Percentiles rank a stretch among this genome's conserved stretches.
Evolutionary conservation across 129 eudicot species (phyloP).

Genomic region (Chrysanthemum seticuspe): DNA sequence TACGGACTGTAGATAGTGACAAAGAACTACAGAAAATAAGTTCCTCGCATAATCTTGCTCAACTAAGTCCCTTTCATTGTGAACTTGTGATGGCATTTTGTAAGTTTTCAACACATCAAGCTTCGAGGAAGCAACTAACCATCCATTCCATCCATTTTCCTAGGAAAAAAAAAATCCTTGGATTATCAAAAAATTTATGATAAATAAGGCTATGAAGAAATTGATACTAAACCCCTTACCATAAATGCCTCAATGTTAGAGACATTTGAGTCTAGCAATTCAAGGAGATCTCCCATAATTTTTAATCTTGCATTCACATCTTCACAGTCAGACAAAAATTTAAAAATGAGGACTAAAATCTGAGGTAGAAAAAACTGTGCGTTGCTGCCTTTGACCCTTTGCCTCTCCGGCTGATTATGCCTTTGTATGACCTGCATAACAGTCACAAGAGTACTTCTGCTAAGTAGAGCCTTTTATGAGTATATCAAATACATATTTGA

Average conservation of each 20-base stretch:
- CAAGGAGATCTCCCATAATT: slow-evolving; percentile 76
- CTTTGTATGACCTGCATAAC: slow-evolving; percentile 73
- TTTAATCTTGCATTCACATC: slow-evolving; percentile 61
- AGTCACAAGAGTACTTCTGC: slow-evolving; percentile 13
- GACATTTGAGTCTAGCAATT: slow-evolving; percentile 86
- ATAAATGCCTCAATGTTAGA: slow-evolving; percentile 86
- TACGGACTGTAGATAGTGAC: slow-evolving; percentile 58
- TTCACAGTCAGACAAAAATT: slow-evolving; percentile 73
- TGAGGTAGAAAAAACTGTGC: slow-evolving; percentile 89
- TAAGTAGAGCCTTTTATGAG: slow-evolving; percentile 8
- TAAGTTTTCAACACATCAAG: slow-evolving; percentile 73
- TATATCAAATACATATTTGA: neutral
- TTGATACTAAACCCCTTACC: slow-evolving; percentile 41
- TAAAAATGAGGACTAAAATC: slow-evolving; percentile 78
- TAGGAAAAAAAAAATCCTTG: slow-evolving; percentile 16
- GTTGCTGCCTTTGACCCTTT: slow-evolving; percentile 58
- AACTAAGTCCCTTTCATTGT: slow-evolving; percentile 37
- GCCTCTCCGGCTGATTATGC: slow-evolving; percentile 58
- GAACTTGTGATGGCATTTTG: slow-evolving; percentile 40
- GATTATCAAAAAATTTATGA: slow-evolving; percentile 1
- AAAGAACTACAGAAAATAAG: slow-evolving; percentile 73
- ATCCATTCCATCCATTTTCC: slow-evolving; percentile 95
- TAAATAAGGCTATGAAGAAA: neutral
- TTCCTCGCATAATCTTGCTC: slow-evolving; percentile 65
- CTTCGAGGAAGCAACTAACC: slow-evolving; percentile 76